Percentiles rank a stretch among this genome's conserved stretches.
Conservation (phyloP, 2,329 filamentous ascomycete species). For the Colletotrichum sojae region DNA sequence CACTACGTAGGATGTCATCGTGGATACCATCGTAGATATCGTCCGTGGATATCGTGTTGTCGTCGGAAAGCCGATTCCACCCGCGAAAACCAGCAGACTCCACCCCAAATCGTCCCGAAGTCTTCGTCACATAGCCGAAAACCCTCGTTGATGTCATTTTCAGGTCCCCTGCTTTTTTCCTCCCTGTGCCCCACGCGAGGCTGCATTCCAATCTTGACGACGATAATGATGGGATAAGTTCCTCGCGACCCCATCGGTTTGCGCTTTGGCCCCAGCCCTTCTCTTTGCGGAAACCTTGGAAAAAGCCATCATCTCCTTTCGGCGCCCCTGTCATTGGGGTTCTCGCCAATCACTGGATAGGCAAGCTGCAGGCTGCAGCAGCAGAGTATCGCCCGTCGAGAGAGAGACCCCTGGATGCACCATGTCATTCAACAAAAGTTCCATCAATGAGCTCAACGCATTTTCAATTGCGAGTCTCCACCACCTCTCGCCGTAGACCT, state of each 20-base stretch:
- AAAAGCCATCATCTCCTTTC: neutral
- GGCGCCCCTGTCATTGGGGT: neutral
- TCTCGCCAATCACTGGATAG: neutral
- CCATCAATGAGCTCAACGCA: conserved; percentile 37
- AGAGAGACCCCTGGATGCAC: neutral
- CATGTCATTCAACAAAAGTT: conserved; percentile 28
- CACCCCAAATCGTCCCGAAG: conserved; percentile 35
- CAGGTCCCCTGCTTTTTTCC: conserved; percentile 14
- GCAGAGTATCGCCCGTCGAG: too few relatives aligned
- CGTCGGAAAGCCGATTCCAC: conserved; percentile 32
- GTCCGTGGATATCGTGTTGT: neutral
- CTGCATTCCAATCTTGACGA: conserved; percentile 6
- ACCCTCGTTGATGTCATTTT: conserved; percentile 41
- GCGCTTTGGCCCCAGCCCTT: conserved; percentile 11
- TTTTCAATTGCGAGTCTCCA: conserved; percentile 19
- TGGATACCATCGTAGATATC: neutral
- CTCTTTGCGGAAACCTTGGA: too few relatives aligned
- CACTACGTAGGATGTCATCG: conserved; percentile 4
- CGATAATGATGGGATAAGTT: neutral
- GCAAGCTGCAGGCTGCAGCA: too few relatives aligned
- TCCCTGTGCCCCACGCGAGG: conserved; percentile 17
- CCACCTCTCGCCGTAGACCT: neutral
- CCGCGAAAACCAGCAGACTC: conserved; percentile 31
- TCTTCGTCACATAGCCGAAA: conserved; percentile 39
- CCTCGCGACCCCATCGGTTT: conserved; percentile 4